phyloP scores from a whole-genome alignment of 2,329 filamentous ascomycete genomes.

The Penicillium sp. region DNA sequence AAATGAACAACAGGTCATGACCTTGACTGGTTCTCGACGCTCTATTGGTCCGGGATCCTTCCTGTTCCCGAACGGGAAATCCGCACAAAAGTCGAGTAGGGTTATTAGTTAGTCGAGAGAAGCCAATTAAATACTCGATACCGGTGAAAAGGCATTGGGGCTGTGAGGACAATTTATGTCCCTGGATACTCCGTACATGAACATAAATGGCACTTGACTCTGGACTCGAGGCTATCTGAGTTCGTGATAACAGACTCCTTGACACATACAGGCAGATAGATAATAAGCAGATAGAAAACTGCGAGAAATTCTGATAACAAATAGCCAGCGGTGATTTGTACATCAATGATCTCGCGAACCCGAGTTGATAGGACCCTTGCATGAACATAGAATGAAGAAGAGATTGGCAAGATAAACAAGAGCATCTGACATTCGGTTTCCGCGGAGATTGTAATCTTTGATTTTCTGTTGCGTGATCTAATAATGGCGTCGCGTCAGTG shows the following conservation, averaged over 20 bases:
- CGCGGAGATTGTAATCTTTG: neutral
- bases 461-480: neutral
- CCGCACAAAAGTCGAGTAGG: neutral
- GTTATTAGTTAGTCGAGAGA: neutral
- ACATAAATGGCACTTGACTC: neutral
- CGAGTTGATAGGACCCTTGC: conserved; percentile 1
- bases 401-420: conserved; percentile 3
- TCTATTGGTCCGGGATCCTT: neutral
- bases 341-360: neutral
- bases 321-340: neutral
- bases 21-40: neutral
- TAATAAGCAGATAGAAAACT: neutral
- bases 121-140: neutral
- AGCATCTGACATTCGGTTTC: neutral
- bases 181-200: neutral
- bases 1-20: neutral
- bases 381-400: neutral
- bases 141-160: neutral
- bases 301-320: neutral
- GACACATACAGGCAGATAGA: conserved; percentile 1
- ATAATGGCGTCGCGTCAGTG: neutral
- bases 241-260: neutral
- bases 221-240: neutral
- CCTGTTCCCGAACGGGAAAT: neutral
- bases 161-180: neutral